Evolutionary conservation across 106 monocot genomes (phyloP).

Genomic region (Acanthochlamys bracteata): DNA sequence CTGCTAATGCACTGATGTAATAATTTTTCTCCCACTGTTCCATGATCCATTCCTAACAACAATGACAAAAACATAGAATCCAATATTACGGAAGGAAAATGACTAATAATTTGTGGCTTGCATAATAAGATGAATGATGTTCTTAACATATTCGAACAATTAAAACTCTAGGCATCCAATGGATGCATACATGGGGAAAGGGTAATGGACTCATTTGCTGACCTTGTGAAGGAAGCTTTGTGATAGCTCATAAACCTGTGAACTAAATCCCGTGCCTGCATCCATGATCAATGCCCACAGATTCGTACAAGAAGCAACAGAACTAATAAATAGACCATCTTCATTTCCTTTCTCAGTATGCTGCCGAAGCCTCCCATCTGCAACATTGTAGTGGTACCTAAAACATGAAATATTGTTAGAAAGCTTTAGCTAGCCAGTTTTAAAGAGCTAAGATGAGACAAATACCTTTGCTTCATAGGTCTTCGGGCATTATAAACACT

Average conservation of each 20-base stretch:
- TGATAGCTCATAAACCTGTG: conserved; percentile 87
- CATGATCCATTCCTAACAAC: conserved; percentile 78
- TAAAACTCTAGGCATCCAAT: not conserved
- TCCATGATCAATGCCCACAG: conserved; percentile 98
- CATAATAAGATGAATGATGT: too few species aligned
- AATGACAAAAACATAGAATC: not conserved
- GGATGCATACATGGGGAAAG: not conserved
- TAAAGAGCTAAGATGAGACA: not conserved
- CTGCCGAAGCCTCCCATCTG: conserved; percentile 69
- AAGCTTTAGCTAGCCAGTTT: too few species aligned
- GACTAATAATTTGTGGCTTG: too few species aligned
- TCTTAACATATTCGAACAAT: too few species aligned
- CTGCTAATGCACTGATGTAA: conserved; percentile 78
- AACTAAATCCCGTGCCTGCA: conserved; percentile 85
- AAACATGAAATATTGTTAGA: conserved; percentile 12
- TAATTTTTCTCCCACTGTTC: conserved; percentile 90
- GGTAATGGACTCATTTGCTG: conserved; percentile 6
- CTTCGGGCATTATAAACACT: conserved; percentile 74
- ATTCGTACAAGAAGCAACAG: conserved; percentile 73
- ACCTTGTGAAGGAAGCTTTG: conserved; percentile 84
- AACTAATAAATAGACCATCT: conserved; percentile 87
- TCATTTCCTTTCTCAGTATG: conserved; percentile 88
- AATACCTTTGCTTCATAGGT: conserved; percentile 96
- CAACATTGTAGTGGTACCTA: conserved; percentile 95
- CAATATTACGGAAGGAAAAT: not conserved